These are phyloP conservation scores for Podaxis sp. DNA, from an alignment of 768 basidiomycete genomes.

Conservation along the genomic window DNA sequence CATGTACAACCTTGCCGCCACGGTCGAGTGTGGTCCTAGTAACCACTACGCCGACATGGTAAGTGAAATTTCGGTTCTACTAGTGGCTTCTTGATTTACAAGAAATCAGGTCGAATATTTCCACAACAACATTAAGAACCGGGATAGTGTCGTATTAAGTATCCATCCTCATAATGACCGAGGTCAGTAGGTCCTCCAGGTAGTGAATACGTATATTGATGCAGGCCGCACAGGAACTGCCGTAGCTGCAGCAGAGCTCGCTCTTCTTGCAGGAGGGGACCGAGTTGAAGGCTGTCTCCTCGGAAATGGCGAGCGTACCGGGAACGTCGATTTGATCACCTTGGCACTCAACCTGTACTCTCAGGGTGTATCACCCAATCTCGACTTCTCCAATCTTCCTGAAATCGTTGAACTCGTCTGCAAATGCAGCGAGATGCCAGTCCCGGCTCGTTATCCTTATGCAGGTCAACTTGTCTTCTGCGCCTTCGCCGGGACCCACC, in stretches of 20 bases:
- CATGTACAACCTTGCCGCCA: conserved; percentile 95
- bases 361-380: conserved; percentile 82
- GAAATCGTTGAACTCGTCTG: conserved; percentile 88
- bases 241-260: conserved; percentile 91
- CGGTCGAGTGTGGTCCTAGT: conserved; percentile 93
- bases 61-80: conserved; percentile 15
- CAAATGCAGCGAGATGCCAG: conserved; percentile 91
- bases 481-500: conserved; percentile 96
- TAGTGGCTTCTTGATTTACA: not conserved
- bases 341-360: conserved; percentile 94
- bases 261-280: conserved; percentile 86
- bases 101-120: conserved; percentile 82
- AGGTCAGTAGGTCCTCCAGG: conserved; percentile 40
- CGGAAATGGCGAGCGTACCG: conserved; percentile 97
- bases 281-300: conserved; percentile 96
- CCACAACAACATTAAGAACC: conserved; percentile 75
- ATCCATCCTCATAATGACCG: conserved; percentile 96
- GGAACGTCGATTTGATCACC: conserved; percentile 96
- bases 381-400: conserved; percentile 92
- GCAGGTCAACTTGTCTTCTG: conserved; percentile 97
- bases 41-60: conserved; percentile 98
- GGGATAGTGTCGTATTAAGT: conserved; percentile 86
- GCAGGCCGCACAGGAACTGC: conserved; percentile 60
- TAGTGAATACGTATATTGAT: not conserved
- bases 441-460: conserved; percentile 94